Conservation (phyloP, 257 asterid species). For the Lycium barbarum region DNA sequence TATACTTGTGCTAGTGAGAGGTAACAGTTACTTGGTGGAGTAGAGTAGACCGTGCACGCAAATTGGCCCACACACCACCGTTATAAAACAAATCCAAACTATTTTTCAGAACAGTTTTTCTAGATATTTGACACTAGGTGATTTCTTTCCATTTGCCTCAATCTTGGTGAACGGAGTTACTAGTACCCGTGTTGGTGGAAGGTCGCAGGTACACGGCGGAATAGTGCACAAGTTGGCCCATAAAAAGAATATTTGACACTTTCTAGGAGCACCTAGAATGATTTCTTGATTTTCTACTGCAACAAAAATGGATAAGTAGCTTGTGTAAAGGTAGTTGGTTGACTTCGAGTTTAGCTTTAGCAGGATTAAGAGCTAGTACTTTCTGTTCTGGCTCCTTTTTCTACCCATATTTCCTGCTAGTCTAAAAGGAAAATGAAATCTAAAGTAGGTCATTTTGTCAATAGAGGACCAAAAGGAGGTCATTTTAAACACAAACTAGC, state of each 20-base stretch:
- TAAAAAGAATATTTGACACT: neutral
- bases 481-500: too few relatives aligned
- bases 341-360: neutral
- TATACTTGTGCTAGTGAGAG: neutral
- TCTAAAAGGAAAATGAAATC: too few relatives aligned
- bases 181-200: too few relatives aligned
- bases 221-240: neutral
- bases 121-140: neutral
- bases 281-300: neutral
- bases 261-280: neutral
- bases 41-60: neutral
- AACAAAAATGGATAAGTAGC: neutral
- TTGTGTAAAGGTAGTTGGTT: neutral
- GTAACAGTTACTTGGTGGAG: neutral
- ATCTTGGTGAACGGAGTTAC: neutral
- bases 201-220: neutral
- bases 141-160: neutral
- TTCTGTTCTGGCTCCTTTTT: too few relatives aligned
- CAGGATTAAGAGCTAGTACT: too few relatives aligned
- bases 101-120: neutral
- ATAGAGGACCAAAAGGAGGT: too few relatives aligned
- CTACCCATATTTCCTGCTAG: too few relatives aligned
- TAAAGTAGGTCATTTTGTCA: too few relatives aligned
- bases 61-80: neutral
- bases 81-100: neutral